Evolutionary conservation across 306 rosid genomes (phyloP), one percentile per base, ranked within the genome.

Genomic region (Citrullus mucosospermus): DNA sequence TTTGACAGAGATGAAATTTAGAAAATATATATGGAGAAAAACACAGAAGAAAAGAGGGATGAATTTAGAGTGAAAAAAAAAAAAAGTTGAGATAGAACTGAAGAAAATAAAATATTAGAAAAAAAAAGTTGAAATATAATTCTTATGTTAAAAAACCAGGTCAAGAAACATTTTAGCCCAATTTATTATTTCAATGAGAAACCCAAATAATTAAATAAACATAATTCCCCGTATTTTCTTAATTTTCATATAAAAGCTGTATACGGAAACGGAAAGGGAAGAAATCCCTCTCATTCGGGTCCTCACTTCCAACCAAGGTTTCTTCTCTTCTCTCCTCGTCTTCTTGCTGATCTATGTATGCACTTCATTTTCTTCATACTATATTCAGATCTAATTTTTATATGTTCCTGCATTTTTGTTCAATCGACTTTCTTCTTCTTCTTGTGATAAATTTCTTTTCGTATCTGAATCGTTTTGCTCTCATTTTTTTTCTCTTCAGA

Each of bases 301-400:
- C 48, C 56, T 53, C 14, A 22, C 76, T 78, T 78, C 39, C 75
- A 6, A 38, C 76, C 75, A 15, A 79, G 82, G 78, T 70, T 79
- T 79, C 60, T 65, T 65, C 70, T 32, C 41, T 69, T 69, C 75
- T 18, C 71, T 17, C 20, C 6, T 69, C 53, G 38, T 38, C 75
- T 44, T 69, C 75, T 22, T 4, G 78, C 71, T 10, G 78, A 57
- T 70, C 39, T 72, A 25, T 46, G 22, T 50, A 72, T 28, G 59
- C 77, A 48, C 77, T 72, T 15, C 77, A 30, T 72, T 72, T 28
- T 44, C 43, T 6, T 15, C 59, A 4, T 25, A 48, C 59, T 50
- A 8, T 72, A 46, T 46, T 32, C 77, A 72, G 77, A 72, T 72
- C 59, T 72, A 50, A 48, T 46, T 28, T 48, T 25, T 4, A 28